Evolutionary conservation across 225 moss, liverwort and hornwort genomes (phyloP), one percentile per base, ranked within the genome.

Genomic region (Bryum argenteum): DNA sequence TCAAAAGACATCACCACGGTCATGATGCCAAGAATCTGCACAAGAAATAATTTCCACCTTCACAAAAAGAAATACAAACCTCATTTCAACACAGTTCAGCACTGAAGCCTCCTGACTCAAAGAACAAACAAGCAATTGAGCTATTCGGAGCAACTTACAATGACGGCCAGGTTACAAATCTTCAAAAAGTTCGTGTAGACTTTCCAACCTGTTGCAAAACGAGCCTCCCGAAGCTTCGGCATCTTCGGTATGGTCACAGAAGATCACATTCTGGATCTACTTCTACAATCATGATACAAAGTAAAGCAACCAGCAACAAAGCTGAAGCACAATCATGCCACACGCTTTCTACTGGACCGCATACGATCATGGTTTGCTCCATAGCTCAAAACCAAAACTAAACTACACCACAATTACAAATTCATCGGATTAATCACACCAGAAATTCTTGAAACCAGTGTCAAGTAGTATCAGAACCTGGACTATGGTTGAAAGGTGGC

Each of bases 21-120:
- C 80, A 88, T 67, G 22, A 71, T 78, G 70, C 86, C 91, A 57
- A 75, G 74, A 22, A 91, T 43, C 80, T 94, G 80, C 78, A 61
- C 67, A 68, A 59, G 14, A 8, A 28, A 33, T 2, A 55, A 44
- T 2, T 1, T 8, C 2, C 12, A 28, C n/a, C n/a, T 8, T 19
- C 58, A 26, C 39, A 74, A 15, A 33, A 60, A 45, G n/a, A 61
- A 17, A 11, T 18, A 18, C 28, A 24, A 22, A 9, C 64, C 44
- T 47, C 54, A 69, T 23, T 47, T 2, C 5, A 23, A 47, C 13
- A 64, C 4, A 63, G 51, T 38, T 50, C 50, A 72, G 43, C 22
- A 67, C 1, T 2, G 77, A 11, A 9, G 67, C 43, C 22, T 8
- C 20, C 40, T 9, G 51, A 3, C 24, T n/a, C 6, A 50, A 54